These are phyloP conservation scores for Anaeramoeba ignava DNA, from an alignment of 78 protist species.

Conservation along the genomic window DNA sequence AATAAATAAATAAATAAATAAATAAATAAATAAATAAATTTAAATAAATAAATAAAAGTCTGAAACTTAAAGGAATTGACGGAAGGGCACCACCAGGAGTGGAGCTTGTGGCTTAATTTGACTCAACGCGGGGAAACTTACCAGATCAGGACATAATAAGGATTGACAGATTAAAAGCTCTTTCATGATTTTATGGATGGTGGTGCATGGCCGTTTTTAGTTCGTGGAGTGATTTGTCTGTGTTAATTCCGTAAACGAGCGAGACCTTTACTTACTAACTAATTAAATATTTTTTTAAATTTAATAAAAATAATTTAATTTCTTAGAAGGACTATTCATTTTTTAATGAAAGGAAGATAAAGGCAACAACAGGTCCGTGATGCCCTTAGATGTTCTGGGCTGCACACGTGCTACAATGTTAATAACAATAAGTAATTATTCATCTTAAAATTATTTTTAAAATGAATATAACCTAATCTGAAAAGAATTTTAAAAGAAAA, in stretches of 20 bases:
- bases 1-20: too few relatives aligned
- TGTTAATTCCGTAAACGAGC: constrained; percentile 86
- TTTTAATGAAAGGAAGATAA: constrained; percentile 29
- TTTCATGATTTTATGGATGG: constrained; percentile 77
- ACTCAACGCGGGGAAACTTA: constrained; percentile 80
- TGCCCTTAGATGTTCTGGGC: constrained; percentile 83
- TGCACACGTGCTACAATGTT: constrained; percentile 77
- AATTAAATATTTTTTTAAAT: constrained; percentile 8
- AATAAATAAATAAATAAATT: too few relatives aligned
- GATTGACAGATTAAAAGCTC: constrained; percentile 76
- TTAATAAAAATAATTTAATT: constrained; percentile 1
- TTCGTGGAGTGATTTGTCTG: constrained; percentile 87
- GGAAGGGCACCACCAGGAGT: constrained; percentile 81
- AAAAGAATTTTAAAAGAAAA: not conserved
- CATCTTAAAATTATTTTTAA: not conserved
- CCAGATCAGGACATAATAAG: constrained; percentile 75
- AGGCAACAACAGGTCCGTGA: constrained; percentile 80
- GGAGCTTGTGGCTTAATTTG: constrained; percentile 86
- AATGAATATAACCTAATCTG: not conserved
- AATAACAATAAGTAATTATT: constrained; percentile 22
- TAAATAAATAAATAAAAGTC: not conserved
- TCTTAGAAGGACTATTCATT: constrained; percentile 58
- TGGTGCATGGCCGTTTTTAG: constrained; percentile 89
- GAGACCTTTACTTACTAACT: constrained; percentile 79
- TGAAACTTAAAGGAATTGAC: constrained; percentile 86